Base-by-base conservation (phyloP, 108 stramenopile genomes). In the Hondaea fermentalgiana region DNA sequence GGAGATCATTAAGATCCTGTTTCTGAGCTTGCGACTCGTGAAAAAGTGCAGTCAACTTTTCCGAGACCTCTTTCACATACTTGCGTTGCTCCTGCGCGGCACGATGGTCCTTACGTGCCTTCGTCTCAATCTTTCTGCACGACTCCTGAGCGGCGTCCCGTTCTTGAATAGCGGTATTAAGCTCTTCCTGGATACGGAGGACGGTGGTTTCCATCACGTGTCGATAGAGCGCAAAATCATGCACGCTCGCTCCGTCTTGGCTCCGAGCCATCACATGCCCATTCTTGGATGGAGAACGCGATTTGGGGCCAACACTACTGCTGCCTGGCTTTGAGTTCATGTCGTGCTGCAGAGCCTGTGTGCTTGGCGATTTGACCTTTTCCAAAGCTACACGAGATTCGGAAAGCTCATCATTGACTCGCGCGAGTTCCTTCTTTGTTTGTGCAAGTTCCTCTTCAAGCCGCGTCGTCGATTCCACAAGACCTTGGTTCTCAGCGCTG, bases 171-270 rank as follows among this genome's bases (percentile, higher is more conserved):
- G 28, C 5, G 1, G 45, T 53, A 4, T 53, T 83, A 10, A 83
- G 45, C 51, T 83, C 76, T 53, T 23, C 76, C 76, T 83, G 76
- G 3, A 83, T 53, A 16, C 76, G 76, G 14, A 83, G n/a, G 76
- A 83, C 51, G 6, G 76, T 83, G 8, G 76, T 83, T 53, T 83
- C 76, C 76, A 83, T 83, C 10, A 83, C 76, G 28, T 83, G 49
- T 47, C 23, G 45, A 35, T 83, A 83, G 6, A 83, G 23, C 16
- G 45, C 49, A 35, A 83, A 83, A 28, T 83, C 76, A 3, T 47
- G 23, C 19, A 29, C 35, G 19, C n/a, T 23, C 19, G 21, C n/a
- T 59, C 1, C 59, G 59, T 59, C 59, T 19, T 23, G 19, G n/a
- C 59, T 59, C 19, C 2, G 21, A n/a, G n/a, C 21, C 59, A 2